Base-by-base conservation (phyloP, 2,329 filamentous ascomycete species). In the Mycosphaerella arachidis region DNA sequence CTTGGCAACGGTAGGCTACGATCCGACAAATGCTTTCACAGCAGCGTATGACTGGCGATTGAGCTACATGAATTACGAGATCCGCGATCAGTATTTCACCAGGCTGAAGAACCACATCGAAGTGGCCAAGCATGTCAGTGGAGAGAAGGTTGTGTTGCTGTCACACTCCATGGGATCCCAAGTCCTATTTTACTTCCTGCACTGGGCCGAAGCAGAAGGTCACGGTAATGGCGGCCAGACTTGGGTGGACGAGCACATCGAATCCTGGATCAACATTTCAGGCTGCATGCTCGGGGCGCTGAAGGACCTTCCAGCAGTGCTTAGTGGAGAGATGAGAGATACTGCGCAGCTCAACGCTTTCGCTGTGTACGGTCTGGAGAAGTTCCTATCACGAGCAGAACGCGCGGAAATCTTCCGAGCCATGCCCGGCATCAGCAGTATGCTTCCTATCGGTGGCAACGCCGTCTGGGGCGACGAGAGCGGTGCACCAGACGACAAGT, bases 111-210 rank as follows among this genome's bases (percentile, higher is more conserved):
- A 84, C 29, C 89, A 97, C 72, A 93, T 99, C 67, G 94, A 99
- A 77, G 85, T 90, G 30, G 91, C 90, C 0, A 83, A 90, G 43
- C 77, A 82, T n/a, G 84, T 91, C 1, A 84, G 86, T 5, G 85
- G 85, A 33, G 86, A 88, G 68, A 99, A 99, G 71, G 87, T 89
- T 9, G 90, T 92, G 0, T 78, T 99, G 13, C 85, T 93, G 7
- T 96, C 92, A 0, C 94, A 99, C 80, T 96, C 91, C 72, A 99
- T 99, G 94, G 94, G 94, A 50, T 94, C 91, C 50, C 94, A 97
- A 72, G 93, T 99, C 0, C 79, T 95, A 5, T 93, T 95, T 74
- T 95, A 87, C 75, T 89, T 90, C 74, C 82, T 92, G 68, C 88
- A 90, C 69, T 89, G 86, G 86, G 94, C 96, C 1, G 90, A 96